These are phyloP conservation scores for Termitomyces sp. DNA, from an alignment of 768 basidiomycete genomes.

Conservation along the genomic window DNA sequence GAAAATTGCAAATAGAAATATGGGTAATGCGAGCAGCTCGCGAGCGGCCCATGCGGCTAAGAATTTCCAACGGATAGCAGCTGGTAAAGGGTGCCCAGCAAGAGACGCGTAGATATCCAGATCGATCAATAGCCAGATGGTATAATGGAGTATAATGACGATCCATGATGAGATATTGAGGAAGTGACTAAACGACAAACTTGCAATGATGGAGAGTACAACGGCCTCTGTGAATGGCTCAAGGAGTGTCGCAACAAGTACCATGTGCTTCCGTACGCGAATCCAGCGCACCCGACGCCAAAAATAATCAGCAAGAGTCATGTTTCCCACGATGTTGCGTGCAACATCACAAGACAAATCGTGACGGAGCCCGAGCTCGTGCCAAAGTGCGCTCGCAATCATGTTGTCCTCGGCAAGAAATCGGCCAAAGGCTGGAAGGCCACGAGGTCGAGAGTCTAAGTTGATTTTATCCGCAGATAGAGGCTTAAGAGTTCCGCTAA, in stretches of 20 bases:
- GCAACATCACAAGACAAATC: constrained; percentile 90
- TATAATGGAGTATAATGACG: constrained; percentile 55
- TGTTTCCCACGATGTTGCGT: constrained; percentile 82
- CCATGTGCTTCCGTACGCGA: constrained; percentile 93
- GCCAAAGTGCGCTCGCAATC: constrained; percentile 91
- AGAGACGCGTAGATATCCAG: constrained; percentile 78
- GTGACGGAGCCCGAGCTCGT: constrained; percentile 84
- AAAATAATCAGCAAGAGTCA: constrained; percentile 82
- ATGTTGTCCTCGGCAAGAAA: constrained; percentile 98
- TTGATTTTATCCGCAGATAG: constrained; percentile 12
- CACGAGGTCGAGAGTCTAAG: constrained; percentile 29
- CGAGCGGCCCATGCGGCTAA: constrained; percentile 73
- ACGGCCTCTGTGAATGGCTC: constrained; percentile 94
- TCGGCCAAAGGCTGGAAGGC: constrained; percentile 76
- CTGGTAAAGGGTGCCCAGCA: constrained; percentile 55
- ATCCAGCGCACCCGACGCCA: constrained; percentile 94
- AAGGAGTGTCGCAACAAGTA: constrained; percentile 73
- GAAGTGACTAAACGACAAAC: constrained; percentile 46
- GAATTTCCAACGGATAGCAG: constrained; percentile 49
- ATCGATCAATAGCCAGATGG: constrained; percentile 74
- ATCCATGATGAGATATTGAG: constrained; percentile 47
- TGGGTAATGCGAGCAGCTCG: constrained; percentile 82
- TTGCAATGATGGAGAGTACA: constrained; percentile 60
- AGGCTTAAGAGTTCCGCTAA: constrained; percentile 63
- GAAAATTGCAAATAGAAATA: constrained; percentile 78